Base-by-base conservation (phyloP, 345 rosid genomes). In the Raphanus raphanistrum region DNA sequence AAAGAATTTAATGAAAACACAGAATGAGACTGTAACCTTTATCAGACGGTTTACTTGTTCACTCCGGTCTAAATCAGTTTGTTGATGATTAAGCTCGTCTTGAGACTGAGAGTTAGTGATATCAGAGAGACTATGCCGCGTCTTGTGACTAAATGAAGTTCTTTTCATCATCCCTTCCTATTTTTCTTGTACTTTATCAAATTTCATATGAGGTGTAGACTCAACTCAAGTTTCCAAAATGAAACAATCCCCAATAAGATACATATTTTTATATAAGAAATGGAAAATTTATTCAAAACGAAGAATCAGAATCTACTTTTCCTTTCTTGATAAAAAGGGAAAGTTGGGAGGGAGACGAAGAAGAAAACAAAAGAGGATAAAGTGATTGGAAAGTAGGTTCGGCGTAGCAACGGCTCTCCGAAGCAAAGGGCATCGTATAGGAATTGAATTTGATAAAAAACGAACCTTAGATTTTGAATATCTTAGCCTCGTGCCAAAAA, bases 21-120 rank as follows among this genome's bases (percentile, higher is more conserved):
- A 25, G 12, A 25, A 45, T 28, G 7, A 50, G 55, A 67, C 35
- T 10, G 8, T 29, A 28, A 78, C 77, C 82, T 79, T 79, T 32
- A 59, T 50, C n/a, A 92, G 84, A 66, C 83, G 89, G 62, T 86
- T 75, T 31, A 87, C 66, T 4, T 81, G 62, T 48, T 80, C 85
- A 27, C 62, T 71, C 3, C 75, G 45, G 41, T 68, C 65, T 4
- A 70, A 63, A 68, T 85, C 58, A 60, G 45, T 11, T 8, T 70
- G 62, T 3, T 70, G 74, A 28, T 71, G 81, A 70, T 76, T 73
- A 43, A 76, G 82, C 61, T 80, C 78, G 4, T 70, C 81, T 65
- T 82, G 91, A 31, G 80, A 27, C 72, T 83, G 90, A 31, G 79
- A 71, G 76, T 89, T 91, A 21, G 97, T 88, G 38, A 91, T 88